Base-by-base conservation (phyloP, 306 rosid genomes). In the Vigna unguiculata region DNA sequence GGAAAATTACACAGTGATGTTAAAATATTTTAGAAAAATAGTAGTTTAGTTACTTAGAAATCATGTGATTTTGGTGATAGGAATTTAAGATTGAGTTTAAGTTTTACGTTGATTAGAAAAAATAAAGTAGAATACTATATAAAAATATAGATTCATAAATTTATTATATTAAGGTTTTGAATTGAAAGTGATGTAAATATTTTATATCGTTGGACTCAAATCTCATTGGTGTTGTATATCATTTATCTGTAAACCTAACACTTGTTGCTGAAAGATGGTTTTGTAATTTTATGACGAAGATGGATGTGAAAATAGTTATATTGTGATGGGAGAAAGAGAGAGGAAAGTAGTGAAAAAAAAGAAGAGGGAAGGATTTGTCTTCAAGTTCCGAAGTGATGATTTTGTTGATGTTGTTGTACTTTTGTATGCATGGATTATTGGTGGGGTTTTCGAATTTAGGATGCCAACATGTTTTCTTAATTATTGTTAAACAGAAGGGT, bases 401-500 rank as follows among this genome's bases (percentile, higher is more conserved):
- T 69, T 55, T 82, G 49, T 55, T 57, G 4, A 58, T 48, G 12
- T 41, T 48, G 12, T 41, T 77, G 72, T 38, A 64, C 70, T 75
- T 79, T 62, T 63, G 3, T 64, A 63, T 14, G 52, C 32, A 13
- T 30, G 70, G 71, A 79, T 79, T 43, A 55, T 59, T 71, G 80
- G 76, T 71, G 79, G 84, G 82, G 81, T 83, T 54, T 62, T 83
- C 46, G 47, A 75, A 75, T 80, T 47, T 79, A 77, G 82, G 62
- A 76, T 76, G 67, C 69, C 66, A 60, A 71, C 87, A 66, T 84
- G 79, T 80, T 73, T 55, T 81, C n/a, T 81, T 40, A 78, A 85
- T 81, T 78, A 82, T 85, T 85, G 82, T 67, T 49, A 52, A 82
- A 71, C 65, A 78, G 73, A 65, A 82, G 79, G 78, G 83, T 69